A percentile compares a stretch with the other conserved stretches of the same genome.
Conservation (phyloP, 2,329 filamentous ascomycete genomes). For the Endoconidiophora laricicola region DNA sequence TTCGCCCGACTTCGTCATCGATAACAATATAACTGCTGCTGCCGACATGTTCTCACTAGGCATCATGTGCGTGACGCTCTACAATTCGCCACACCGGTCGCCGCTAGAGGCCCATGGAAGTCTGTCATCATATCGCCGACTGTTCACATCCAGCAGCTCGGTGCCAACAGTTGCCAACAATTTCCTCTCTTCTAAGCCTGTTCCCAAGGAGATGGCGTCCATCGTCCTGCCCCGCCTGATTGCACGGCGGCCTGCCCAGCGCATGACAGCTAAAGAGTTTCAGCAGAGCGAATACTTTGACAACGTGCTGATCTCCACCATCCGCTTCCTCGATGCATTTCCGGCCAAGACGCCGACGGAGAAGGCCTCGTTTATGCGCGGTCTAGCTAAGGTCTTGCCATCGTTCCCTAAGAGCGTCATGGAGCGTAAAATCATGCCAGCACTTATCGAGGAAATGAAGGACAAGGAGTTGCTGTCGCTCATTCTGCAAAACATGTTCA, state of each 20-base stretch:
- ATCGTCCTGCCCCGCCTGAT: conserved; percentile 74
- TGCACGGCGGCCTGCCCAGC: conserved; percentile 69
- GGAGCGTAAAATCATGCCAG: conserved; percentile 85
- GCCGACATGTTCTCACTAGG: conserved; percentile 92
- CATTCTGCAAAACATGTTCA: conserved; percentile 83
- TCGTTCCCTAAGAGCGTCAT: conserved; percentile 89
- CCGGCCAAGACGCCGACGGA: conserved; percentile 84
- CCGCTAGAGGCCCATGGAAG: conserved; percentile 72
- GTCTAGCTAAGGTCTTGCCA: conserved; percentile 68
- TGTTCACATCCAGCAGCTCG: conserved; percentile 63
- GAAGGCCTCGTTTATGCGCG: conserved; percentile 81
- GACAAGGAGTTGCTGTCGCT: conserved; percentile 73
- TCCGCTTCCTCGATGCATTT: conserved; percentile 81
- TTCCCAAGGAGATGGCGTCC: conserved; percentile 62
- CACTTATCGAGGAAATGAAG: conserved; percentile 81
- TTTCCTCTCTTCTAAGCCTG: conserved; percentile 60
- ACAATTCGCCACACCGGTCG: conserved; percentile 85
- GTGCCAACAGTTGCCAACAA: conserved; percentile 69
- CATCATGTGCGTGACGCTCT: conserved; percentile 71
- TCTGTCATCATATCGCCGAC: conserved; percentile 65
- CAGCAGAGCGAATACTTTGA: conserved; percentile 94
- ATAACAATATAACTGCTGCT: conserved; percentile 67
- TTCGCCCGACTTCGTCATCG: conserved; percentile 85
- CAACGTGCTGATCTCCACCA: conserved; percentile 89
- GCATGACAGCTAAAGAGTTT: conserved; percentile 77